phyloP scores from a whole-genome alignment of 208 protist genomes.

The Leishmania guyanensis region DNA sequence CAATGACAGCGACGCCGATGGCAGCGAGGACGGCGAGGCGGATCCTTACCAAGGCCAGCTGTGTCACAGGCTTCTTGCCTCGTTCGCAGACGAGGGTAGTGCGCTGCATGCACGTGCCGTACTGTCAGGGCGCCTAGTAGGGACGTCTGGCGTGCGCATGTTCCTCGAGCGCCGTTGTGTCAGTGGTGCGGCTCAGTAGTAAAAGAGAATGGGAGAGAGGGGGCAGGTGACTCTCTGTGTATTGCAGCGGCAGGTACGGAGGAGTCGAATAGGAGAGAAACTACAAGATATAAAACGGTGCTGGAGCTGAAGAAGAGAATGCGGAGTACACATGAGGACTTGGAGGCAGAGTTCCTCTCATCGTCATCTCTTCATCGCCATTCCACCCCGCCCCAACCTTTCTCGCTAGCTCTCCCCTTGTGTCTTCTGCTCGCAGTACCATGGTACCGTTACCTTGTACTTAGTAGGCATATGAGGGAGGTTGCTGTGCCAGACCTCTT shows the following conservation, averaged over 20 bases:
- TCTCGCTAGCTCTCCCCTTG: neutral
- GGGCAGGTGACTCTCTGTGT: too few species aligned
- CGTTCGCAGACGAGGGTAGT: constrained; percentile 84
- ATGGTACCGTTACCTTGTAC: neutral
- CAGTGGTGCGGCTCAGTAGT: neutral
- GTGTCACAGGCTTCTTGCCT: constrained; percentile 41
- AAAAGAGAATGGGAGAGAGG: neutral
- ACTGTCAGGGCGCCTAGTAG: constrained; percentile 78
- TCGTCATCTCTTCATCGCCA: neutral
- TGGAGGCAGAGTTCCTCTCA: neutral
- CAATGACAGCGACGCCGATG: constrained; percentile 28
- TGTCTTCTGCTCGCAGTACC: neutral
- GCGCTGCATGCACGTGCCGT: constrained; percentile 81
- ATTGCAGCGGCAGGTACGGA: neutral
- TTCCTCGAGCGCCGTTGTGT: constrained; percentile 66
- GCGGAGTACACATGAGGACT: neutral
- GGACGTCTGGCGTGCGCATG: constrained; percentile 74
- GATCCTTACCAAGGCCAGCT: constrained; percentile 6
- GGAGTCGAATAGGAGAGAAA: neutral
- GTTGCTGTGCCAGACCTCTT: neutral
- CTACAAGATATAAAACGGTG: neutral
- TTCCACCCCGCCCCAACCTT: neutral
- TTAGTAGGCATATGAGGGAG: neutral
- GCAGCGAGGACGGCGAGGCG: constrained; percentile 10
- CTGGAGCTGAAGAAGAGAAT: neutral